Evolutionary conservation across 495 filamentous ascomycete species (phyloP).

Genomic region (Arthonia radiata): DNA sequence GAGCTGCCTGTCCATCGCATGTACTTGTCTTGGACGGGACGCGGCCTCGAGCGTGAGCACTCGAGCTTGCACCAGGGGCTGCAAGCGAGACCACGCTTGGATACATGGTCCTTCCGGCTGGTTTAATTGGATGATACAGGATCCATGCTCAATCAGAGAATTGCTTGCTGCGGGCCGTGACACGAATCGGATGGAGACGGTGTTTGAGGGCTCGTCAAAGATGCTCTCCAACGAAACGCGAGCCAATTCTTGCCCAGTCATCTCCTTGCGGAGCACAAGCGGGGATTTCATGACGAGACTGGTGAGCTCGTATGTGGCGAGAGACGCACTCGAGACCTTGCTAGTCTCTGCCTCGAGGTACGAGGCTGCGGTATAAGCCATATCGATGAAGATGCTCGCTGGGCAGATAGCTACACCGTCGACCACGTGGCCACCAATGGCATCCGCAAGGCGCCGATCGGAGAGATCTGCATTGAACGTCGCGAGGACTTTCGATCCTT

Average conservation of each 20-base stretch:
- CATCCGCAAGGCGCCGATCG: slow-evolving; percentile 4
- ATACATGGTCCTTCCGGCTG: slow-evolving; percentile 1
- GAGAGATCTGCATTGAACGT: slow-evolving; percentile 3
- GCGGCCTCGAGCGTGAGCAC: slow-evolving; percentile 1
- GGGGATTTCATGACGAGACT: slow-evolving; percentile 3
- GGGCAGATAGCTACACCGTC: slow-evolving; percentile 6
- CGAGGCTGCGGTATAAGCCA: slow-evolving; percentile 5
- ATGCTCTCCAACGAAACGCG: slow-evolving; percentile 2
- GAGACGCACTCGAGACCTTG: slow-evolving; percentile 1
- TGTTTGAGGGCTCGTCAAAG: slow-evolving; percentile 1
- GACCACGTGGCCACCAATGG: slow-evolving; percentile 7
- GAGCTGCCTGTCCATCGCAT: slow-evolving; percentile 4
- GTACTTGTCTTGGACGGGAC: slow-evolving; percentile 2
- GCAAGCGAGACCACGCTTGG: slow-evolving; percentile 5
- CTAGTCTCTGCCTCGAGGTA: slow-evolving; percentile 5
- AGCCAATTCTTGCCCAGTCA: slow-evolving; percentile 2
- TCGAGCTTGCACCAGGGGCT: slow-evolving; percentile 4
- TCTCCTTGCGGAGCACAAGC: slow-evolving; percentile 2
- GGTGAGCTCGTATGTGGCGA: slow-evolving; percentile 3
- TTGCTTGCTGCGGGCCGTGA: slow-evolving; percentile 1
- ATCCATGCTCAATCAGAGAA: slow-evolving; percentile 2
- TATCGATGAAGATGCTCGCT: slow-evolving; percentile 8
- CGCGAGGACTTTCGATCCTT: slow-evolving; percentile 1
- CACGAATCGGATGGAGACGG: slow-evolving; percentile 3
- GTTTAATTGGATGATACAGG: slow-evolving; percentile 2